Evolutionary conservation across 2,329 filamentous ascomycete genomes (phyloP).

Genomic region (Knufia petricola): DNA sequence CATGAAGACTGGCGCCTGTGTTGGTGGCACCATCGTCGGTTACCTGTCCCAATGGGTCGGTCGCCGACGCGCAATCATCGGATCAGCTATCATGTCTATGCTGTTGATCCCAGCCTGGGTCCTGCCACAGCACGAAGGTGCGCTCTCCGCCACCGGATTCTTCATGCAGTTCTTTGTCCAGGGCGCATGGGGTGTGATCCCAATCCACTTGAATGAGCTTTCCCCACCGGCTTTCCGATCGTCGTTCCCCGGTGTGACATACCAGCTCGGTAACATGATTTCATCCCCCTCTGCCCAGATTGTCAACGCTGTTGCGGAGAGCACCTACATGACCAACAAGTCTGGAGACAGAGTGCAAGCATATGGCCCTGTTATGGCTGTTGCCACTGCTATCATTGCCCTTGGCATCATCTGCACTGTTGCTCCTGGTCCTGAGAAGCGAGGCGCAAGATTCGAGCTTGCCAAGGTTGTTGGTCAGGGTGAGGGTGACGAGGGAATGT

Average conservation of each 20-base stretch:
- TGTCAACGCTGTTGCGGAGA: constrained; percentile 64
- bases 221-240: constrained; percentile 63
- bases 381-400: constrained; percentile 68
- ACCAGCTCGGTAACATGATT: constrained; percentile 69
- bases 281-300: constrained; percentile 63
- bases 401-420: constrained; percentile 58
- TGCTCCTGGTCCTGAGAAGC: constrained; percentile 63
- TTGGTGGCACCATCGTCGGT: constrained; percentile 63
- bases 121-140: constrained; percentile 38
- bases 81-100: constrained; percentile 56
- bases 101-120: constrained; percentile 66
- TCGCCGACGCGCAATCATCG: constrained; percentile 47
- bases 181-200: constrained; percentile 60
- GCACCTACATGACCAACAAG: constrained; percentile 45
- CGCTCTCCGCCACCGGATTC: constrained; percentile 27
- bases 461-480: constrained; percentile 40
- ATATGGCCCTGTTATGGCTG: constrained; percentile 65
- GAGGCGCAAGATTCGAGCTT: constrained; percentile 59
- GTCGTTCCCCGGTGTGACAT: constrained; percentile 63
- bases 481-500: constrained; percentile 5
- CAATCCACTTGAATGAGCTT: constrained; percentile 68
- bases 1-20: constrained; percentile 68
- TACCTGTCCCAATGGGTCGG: constrained; percentile 68
- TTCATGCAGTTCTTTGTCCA: constrained; percentile 57
- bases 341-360: constrained; percentile 51